A percentile compares a stretch with the other conserved stretches of the same genome.
Conservation (phyloP, 2,329 filamentous ascomycete species). For the Capronia americana region DNA sequence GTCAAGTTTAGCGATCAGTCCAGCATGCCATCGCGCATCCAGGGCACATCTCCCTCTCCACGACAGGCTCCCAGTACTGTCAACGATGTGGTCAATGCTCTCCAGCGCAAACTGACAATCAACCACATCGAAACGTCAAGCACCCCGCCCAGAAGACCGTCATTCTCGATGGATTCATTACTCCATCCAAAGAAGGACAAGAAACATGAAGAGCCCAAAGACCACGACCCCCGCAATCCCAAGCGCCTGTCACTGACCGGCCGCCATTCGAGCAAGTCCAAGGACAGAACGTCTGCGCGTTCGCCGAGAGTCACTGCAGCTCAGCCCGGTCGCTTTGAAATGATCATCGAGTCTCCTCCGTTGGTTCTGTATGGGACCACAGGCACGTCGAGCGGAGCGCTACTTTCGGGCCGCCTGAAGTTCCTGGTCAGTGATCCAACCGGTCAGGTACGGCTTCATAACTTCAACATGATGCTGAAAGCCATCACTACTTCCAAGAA, state of each 20-base stretch:
- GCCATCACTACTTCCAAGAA: slow-evolving; percentile 78
- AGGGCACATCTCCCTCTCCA: slow-evolving; percentile 31
- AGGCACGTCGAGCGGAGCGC: slow-evolving; percentile 77
- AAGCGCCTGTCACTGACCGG: slow-evolving; percentile 48
- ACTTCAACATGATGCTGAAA: slow-evolving; percentile 74
- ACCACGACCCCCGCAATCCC: slow-evolving; percentile 47
- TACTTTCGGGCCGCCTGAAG: slow-evolving; percentile 83
- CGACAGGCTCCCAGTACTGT: slow-evolving; percentile 32
- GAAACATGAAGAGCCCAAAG: slow-evolving; percentile 43
- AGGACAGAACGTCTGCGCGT: slow-evolving; percentile 29
- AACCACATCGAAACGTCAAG: slow-evolving; percentile 29
- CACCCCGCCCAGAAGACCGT: slow-evolving; percentile 44
- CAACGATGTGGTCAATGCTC: slow-evolving; percentile 38
- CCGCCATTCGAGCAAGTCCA: slow-evolving; percentile 34
- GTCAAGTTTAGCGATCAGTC: background rate
- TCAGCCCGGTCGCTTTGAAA: slow-evolving; percentile 60
- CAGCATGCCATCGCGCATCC: slow-evolving; percentile 33
- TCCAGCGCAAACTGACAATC: slow-evolving; percentile 36
- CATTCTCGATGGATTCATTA: slow-evolving; percentile 52
- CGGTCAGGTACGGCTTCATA: slow-evolving; percentile 68
- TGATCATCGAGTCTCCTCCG: slow-evolving; percentile 83
- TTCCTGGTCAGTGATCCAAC: slow-evolving; percentile 72
- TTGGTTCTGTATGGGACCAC: slow-evolving; percentile 81
- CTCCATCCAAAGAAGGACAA: slow-evolving; percentile 46
- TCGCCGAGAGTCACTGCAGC: slow-evolving; percentile 41